A percentile compares a stretch with the other conserved stretches of the same genome.
phyloP scores from a whole-genome alignment of 257 asterid species.

The Ophiorrhiza pumila region DNA sequence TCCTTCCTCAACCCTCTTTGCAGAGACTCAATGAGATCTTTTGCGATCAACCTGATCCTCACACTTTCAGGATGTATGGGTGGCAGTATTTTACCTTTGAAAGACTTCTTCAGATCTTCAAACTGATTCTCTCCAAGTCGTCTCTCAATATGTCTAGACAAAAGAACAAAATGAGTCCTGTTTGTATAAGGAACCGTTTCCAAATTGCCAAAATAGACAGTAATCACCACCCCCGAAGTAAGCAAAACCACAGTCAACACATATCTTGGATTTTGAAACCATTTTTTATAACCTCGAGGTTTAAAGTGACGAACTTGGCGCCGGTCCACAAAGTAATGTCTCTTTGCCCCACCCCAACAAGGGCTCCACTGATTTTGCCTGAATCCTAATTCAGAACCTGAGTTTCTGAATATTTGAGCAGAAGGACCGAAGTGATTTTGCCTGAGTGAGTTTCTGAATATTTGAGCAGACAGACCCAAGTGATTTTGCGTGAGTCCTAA shows the following conservation, averaged over 20 bases:
- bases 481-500: constrained; percentile 3
- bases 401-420: constrained; percentile 39
- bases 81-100: constrained; percentile 71
- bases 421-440: constrained; percentile 18
- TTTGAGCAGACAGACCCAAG: constrained; percentile 29
- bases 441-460: background rate
- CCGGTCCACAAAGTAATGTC: constrained; percentile 68
- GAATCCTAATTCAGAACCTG: constrained; percentile 29
- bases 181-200: constrained; percentile 86
- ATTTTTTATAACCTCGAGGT: constrained; percentile 63
- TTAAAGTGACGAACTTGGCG: constrained; percentile 55
- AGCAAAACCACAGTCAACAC: constrained; percentile 36
- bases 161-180: constrained; percentile 76
- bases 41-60: constrained; percentile 63
- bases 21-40: constrained; percentile 66
- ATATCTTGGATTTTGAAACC: constrained; percentile 63
- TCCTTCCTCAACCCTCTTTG: constrained; percentile 80
- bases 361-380: constrained; percentile 36
- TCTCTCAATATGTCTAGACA: constrained; percentile 55
- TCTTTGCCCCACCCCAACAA: constrained; percentile 51
- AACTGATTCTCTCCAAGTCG: constrained; percentile 66
- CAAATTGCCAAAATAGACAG: constrained; percentile 69
- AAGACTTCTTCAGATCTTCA: constrained; percentile 40
- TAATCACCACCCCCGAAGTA: constrained; percentile 62
- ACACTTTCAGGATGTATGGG: constrained; percentile 89